phyloP scores from a whole-genome alignment of 768 basidiomycete genomes.

The Calvatia gigantea region DNA sequence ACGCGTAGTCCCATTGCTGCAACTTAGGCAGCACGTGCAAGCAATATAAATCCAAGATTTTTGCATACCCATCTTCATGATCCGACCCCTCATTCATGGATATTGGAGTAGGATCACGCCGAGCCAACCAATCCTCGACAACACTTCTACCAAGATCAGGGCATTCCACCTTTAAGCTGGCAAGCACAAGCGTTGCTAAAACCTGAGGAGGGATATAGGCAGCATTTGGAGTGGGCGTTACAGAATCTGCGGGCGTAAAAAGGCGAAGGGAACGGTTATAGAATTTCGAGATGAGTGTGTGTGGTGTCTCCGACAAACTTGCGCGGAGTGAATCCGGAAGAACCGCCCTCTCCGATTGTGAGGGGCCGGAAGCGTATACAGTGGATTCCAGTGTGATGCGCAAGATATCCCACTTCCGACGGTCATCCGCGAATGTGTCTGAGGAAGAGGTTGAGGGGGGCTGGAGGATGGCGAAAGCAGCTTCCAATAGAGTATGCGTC shows the following conservation, averaged over 20 bases:
- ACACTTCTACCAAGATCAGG: constrained; percentile 60
- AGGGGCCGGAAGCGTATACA: constrained; percentile 55
- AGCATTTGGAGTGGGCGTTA: constrained; percentile 37
- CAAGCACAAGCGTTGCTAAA: constrained; percentile 64
- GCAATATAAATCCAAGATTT: constrained; percentile 74
- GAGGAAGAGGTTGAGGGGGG: constrained; percentile 27
- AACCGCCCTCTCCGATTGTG: constrained; percentile 25
- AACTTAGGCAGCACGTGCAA: constrained; percentile 69
- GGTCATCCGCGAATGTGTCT: constrained; percentile 47
- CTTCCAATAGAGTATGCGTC: constrained; percentile 59
- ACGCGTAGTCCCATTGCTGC: constrained; percentile 77
- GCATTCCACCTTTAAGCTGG: constrained; percentile 64
- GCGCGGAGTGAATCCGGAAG: constrained; percentile 53
- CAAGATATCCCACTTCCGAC: constrained; percentile 86
- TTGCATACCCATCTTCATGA: constrained; percentile 59
- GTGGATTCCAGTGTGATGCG: constrained; percentile 81
- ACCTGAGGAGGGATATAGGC: constrained; percentile 68
- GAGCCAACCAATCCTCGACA: constrained; percentile 77
- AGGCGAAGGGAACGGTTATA: constrained; percentile 64
- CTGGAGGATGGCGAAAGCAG: constrained; percentile 63
- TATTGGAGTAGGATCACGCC: constrained; percentile 38
- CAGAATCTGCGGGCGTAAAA: constrained; percentile 52
- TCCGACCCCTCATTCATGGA: constrained; percentile 19
- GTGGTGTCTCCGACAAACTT: constrained; percentile 54
- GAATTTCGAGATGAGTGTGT: constrained; percentile 50